Evolutionary conservation across 352 stramenopile genomes (phyloP), one percentile per base, ranked within the genome.

Genomic region (Phytophthora brassicae): DNA sequence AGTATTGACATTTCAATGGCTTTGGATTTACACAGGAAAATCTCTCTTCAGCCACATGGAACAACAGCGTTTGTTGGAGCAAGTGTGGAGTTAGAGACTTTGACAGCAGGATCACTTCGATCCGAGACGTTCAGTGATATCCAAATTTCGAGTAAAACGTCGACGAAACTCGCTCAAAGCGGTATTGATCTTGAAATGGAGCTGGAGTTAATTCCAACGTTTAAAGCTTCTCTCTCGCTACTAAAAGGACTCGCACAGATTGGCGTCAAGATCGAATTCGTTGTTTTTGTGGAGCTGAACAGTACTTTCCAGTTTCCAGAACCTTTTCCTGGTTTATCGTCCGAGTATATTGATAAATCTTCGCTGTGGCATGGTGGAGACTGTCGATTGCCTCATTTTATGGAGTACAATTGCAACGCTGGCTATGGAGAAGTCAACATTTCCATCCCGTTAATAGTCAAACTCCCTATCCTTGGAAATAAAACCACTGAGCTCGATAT

Each of bases 361-460:
- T 71, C 64, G 11, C 14, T 71, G 22, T 71, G 57, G 64, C 58
- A 64, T 16, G 46, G 53, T 35, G 64, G 64, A 2, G 36, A 71
- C 23, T 71, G 64, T 16, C 41, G 31, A n/a, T 11, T 71, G 20
- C 64, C 64, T 0, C 64, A 71, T 17, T 71, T 57, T n/a, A 68
- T 71, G 64, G 64, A 71, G 31, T 71, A 71, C 47, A 64, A 68
- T 31, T 63, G 64, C 64, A 59, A 64, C n/a, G 57, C 64, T 11
- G 64, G 64, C 6, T 71, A 71, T 20, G 64, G 64, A 14, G 52
- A 68, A 55, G 41, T 71, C 38, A 71, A 71, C n/a, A 63, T 71
- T 12, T 64, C 64, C 17, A 56, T 68, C 16, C 64, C 64, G 16
- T 16, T 68, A 17, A 60, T 58, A 4, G 33, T 59, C 24, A 42